These are phyloP conservation scores for Tuber indicum DNA, from an alignment of 495 filamentous ascomycete genomes.

Conservation along the genomic window DNA sequence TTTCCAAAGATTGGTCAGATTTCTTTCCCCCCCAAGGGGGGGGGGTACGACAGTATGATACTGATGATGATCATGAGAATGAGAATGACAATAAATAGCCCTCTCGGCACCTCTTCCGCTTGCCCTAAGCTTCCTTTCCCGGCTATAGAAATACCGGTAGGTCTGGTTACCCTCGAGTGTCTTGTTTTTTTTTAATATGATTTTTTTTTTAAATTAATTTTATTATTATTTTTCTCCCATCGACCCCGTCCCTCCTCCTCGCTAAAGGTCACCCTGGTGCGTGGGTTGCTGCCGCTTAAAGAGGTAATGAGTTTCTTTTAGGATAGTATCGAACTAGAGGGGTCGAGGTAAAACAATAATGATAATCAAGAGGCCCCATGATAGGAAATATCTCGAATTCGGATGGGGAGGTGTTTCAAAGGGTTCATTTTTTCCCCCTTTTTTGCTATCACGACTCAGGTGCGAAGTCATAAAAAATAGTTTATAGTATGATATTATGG, in stretches of 20 bases:
- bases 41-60: no score
- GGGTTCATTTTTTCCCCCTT: background rate
- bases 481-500: background rate
- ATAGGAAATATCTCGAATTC: background rate
- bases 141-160: constrained; percentile 12
- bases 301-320: background rate
- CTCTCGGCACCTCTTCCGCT: constrained; percentile 32
- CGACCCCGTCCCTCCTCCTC: background rate
- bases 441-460: background rate
- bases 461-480: background rate
- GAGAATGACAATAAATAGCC: constrained; percentile 4
- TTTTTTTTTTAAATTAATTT: constrained; percentile 6
- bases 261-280: background rate
- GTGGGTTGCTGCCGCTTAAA: background rate
- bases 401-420: background rate
- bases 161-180: constrained; percentile 22
- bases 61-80: background rate
- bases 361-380: background rate
- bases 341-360: no score
- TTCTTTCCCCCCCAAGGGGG: constrained; percentile 1
- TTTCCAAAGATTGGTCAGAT: constrained; percentile 29
- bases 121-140: constrained; percentile 27
- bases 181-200: background rate
- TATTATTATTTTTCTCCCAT: background rate
- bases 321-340: background rate